phyloP scores from a whole-genome alignment of 495 filamentous ascomycete genomes.

The Hyaloscypha variabilis region DNA sequence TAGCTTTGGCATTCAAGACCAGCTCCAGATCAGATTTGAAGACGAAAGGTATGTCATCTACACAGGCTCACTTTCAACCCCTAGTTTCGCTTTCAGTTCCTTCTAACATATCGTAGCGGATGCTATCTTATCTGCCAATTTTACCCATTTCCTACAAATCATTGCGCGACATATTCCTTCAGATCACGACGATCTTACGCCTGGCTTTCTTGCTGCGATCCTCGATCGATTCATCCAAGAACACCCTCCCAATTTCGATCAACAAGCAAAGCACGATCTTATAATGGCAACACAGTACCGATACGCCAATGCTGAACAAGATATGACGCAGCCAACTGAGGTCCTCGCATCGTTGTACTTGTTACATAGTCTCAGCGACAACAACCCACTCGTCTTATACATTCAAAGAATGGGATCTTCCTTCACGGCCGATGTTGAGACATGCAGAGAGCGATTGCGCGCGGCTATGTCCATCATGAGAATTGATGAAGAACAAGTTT shows the following conservation, averaged over 20 bases:
- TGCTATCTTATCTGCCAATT: conserved; percentile 75
- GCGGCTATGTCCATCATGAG: conserved; percentile 61
- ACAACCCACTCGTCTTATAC: conserved; percentile 70
- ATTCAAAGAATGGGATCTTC: conserved; percentile 75
- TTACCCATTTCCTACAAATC: conserved; percentile 72
- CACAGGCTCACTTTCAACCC: conserved; percentile 14
- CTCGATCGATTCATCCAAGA: conserved; percentile 82
- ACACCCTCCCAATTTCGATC: conserved; percentile 79
- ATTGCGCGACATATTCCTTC: conserved; percentile 57
- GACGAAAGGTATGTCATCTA: conserved; percentile 70
- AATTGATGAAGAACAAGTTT: conserved; percentile 80
- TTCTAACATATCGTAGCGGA: conserved; percentile 62
- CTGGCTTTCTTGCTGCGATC: conserved; percentile 70
- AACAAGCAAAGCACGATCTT: conserved; percentile 70
- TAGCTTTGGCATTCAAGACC: conserved; percentile 86
- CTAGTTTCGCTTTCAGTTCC: conserved; percentile 24
- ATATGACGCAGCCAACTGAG: conserved; percentile 65
- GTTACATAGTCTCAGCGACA: conserved; percentile 63
- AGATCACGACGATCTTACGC: conserved; percentile 61
- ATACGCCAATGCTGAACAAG: conserved; percentile 58
- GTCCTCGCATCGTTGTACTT: conserved; percentile 75
- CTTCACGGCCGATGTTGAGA: conserved; percentile 53
- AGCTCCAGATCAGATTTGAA: conserved; percentile 77
- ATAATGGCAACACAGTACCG: conserved; percentile 66
- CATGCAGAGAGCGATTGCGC: conserved; percentile 57